phyloP scores from a whole-genome alignment of 1,139 yeast species.

The Saccharomyces hybrid region DNA sequence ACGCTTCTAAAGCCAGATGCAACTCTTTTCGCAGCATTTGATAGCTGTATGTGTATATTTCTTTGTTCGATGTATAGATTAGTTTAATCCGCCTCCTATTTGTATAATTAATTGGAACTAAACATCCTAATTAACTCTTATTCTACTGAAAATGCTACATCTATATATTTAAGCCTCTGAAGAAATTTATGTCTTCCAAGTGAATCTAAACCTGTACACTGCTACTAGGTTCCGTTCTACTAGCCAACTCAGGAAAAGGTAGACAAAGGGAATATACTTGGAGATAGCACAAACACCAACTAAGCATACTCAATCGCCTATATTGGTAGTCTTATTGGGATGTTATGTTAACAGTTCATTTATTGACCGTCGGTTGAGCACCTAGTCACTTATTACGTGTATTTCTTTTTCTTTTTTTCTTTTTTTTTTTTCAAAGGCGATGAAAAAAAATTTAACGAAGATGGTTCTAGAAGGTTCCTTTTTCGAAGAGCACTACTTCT shows the following conservation, averaged over 20 bases:
- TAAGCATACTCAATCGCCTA: no score
- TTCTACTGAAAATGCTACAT: no score
- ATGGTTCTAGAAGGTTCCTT: not conserved
- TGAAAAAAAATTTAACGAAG: not conserved
- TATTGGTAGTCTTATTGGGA: no score
- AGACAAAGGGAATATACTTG: no score
- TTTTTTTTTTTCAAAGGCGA: not conserved
- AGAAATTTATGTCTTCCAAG: no score
- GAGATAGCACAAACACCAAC: no score
- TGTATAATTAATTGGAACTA: not conserved
- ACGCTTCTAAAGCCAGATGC: slow-evolving; percentile 19
- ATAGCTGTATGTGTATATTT: not conserved
- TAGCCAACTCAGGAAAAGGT: no score
- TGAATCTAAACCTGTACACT: no score
- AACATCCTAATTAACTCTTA: not conserved
- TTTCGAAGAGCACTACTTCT: not conserved
- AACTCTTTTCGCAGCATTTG: not conserved
- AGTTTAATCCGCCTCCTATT: not conserved
- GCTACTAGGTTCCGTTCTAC: no score
- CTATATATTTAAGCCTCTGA: no score
- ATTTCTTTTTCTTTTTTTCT: not conserved
- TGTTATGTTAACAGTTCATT: no score
- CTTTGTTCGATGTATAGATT: not conserved
- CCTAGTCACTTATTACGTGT: not conserved
- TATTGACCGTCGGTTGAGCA: not conserved